Evolutionary conservation across 352 stramenopile species (phyloP), one percentile per base, ranked within the genome.

Genomic region (Globisporangium polare): DNA sequence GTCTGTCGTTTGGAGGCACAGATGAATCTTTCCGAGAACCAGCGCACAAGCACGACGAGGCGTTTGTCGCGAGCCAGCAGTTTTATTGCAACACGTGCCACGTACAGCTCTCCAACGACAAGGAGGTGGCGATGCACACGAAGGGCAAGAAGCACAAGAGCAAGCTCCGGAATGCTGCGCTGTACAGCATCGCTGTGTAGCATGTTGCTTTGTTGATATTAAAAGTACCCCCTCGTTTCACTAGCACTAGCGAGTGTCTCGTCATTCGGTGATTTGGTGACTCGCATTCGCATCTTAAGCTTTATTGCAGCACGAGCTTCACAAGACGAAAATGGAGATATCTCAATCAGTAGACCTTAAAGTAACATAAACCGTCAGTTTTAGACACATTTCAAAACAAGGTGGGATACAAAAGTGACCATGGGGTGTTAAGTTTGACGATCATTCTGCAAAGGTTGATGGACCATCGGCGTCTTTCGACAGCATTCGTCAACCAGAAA

Each of bases 141-240:
- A 88, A 89, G 56, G 86, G 86, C 42, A 91, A 91, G 66, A 87
- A 86, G 33, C 86, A 95, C 75, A 92, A 94, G 72, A 90, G 89
- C 52, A 80, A 86, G 50, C 42, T 89, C 50, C 77, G 82, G 47
- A 62, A 69, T 27, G 60, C 77, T 20, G 26, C 47, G 5, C 1
- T 33, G 5, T 53, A 39, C 26, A 53, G 15, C 20, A 26, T 26
- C 3, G 26, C 26, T 33, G 47, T 26, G 8, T 39, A 37, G 26
- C n/a, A 35, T 13, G 26, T 53, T 53, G 24, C 18, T 10, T 8
- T 22, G 39, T 15, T 45, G 12, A 45, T n/a, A n/a, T n/a, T n/a
- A n/a, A n/a, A n/a, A n/a, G n/a, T n/a, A n/a, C n/a, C n/a, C n/a
- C n/a, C n/a, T n/a, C 33, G 33, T 15, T 13, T 39, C 13, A n/a